Evolutionary conservation across 208 protist genomes (phyloP), one percentile per base, ranked within the genome.

Genomic region (Trichomonas gallinae): DNA sequence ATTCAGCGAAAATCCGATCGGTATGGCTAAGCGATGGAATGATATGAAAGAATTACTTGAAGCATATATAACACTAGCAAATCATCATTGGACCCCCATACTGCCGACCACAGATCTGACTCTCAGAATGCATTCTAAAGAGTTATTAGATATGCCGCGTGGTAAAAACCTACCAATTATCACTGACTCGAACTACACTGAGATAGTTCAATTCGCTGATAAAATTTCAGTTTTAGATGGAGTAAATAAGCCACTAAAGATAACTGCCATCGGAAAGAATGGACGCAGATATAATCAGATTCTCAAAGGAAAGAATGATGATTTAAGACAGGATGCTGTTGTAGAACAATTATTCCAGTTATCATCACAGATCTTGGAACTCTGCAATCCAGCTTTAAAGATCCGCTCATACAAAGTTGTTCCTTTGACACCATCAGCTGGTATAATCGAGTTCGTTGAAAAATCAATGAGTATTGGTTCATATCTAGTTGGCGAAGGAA

Each of bases 361-460:
- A 26, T 51, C 44, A 21, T 51, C 44, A n/a, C 42, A 93, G 51
- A 23, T 93, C 10, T 21, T 93, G 11, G 13, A 23, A 10, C 48
- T 34, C 1, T 8, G 31, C 11, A 51, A 93, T 51, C 93, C 46
- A 46, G 34, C 63, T 36, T 82, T 96, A 8, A 38, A 23, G 63
- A 42, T 96, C 9, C 3, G 93, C 21, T 48, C 36, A 44, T 96
- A 96, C 82, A 81, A 96, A 63, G 93, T 96, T 81, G 34, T 96
- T 45, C 93, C 93, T 81, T 15, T 96, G 15, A 45, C 46, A 36
- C 46, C 34, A 45, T 42, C 17, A 42, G 26, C 38, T 17, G 93
- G 93, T 11, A n/a, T 96, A n/a, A 96, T 96, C 15, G 49, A 96
- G 82, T 96, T 44, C 17, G 51, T 96, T 82, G 49, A 63, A 83